phyloP scores from a whole-genome alignment of 1,139 yeast genomes.

The Pichia sp. region DNA sequence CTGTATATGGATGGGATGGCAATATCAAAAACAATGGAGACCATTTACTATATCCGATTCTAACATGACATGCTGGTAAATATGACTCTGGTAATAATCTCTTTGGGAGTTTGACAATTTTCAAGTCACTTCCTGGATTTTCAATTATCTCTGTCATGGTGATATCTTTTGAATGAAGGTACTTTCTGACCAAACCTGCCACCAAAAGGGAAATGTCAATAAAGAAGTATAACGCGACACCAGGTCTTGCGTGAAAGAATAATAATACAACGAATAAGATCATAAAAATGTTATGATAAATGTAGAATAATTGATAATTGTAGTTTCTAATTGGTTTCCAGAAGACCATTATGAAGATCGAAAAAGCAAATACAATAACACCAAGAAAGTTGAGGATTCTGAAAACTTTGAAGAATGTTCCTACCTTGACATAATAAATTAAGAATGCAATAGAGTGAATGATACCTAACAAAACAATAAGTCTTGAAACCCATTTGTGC shows the following conservation, averaged over 20 bases:
- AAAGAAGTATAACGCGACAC: constrained; percentile 48
- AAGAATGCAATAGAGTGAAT: constrained; percentile 61
- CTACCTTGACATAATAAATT: constrained; percentile 43
- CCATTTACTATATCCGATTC: constrained; percentile 42
- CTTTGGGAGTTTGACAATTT: constrained; percentile 28
- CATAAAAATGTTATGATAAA: constrained; percentile 65
- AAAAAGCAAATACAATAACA: constrained; percentile 45
- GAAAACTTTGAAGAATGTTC: constrained; percentile 40
- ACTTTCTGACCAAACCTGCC: constrained; percentile 39
- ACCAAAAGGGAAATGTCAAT: constrained; percentile 47
- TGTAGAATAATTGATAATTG: constrained; percentile 58
- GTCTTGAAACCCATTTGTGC: constrained; percentile 82
- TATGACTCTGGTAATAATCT: constrained; percentile 22
- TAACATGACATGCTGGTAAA: constrained; percentile 54
- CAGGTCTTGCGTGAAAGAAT: constrained; percentile 76
- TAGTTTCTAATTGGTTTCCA: constrained; percentile 52
- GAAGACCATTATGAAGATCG: constrained; percentile 53
- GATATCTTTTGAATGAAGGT: constrained; percentile 37
- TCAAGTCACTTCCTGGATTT: constrained; percentile 25
- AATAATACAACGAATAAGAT: constrained; percentile 62
- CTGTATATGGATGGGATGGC: constrained; percentile 83
- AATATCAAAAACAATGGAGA: constrained; percentile 41
- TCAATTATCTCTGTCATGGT: constrained; percentile 41
- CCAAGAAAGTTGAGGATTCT: constrained; percentile 60
- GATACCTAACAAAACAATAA: constrained; percentile 50